Evolutionary conservation across 2,329 filamentous ascomycete species (phyloP), one percentile per base, ranked within the genome.

Genomic region (Rhynchosporium graminicola): DNA sequence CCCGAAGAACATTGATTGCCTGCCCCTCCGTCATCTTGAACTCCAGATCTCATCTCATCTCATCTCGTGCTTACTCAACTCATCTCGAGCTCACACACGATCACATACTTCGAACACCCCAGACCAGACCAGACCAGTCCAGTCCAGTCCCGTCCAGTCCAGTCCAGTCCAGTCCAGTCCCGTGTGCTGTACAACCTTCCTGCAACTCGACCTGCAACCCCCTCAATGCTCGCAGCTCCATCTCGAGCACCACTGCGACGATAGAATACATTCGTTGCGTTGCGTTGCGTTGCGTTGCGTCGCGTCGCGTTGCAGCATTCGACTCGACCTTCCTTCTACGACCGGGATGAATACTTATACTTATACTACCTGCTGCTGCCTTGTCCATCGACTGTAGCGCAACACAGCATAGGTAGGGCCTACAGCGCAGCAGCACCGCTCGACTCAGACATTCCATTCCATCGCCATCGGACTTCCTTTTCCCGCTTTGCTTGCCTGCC

Each of bases 331-430:
- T 28, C 38, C 36, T 36, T 55, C 51, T 43, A 40, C 50, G 28
- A 48, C 42, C 36, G 36, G 54, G 52, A 62, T 63, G 64, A 60
- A 48, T 46, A 56, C 46, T 57, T 20, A 20, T 20, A 20, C 20
- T 20, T 20, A 20, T 20, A 20, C 20, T 20, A 20, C 20, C 20
- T 20, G 20, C 50, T 54, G 42, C 48, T 45, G 52, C 46, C 28
- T 47, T 59, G 29, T 33, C 43, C 31, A 33, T 51, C 51, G 60
- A 62, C 56, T 62, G 62, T 66, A 65, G 63, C 61, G 65, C 63
- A 64, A 58, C 54, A 48, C 52, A 43, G 59, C 54, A 52, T 20
- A 20, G 20, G 20, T 20, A 20, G 20, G 20, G 20, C 20, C 20
- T 20, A 20, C 20, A 20, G 20, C 20, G 20, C 60, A 65, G 13